These are phyloP conservation scores for Apiosordaria backusii DNA, from an alignment of 495 filamentous ascomycete genomes.

Conservation along the genomic window DNA sequence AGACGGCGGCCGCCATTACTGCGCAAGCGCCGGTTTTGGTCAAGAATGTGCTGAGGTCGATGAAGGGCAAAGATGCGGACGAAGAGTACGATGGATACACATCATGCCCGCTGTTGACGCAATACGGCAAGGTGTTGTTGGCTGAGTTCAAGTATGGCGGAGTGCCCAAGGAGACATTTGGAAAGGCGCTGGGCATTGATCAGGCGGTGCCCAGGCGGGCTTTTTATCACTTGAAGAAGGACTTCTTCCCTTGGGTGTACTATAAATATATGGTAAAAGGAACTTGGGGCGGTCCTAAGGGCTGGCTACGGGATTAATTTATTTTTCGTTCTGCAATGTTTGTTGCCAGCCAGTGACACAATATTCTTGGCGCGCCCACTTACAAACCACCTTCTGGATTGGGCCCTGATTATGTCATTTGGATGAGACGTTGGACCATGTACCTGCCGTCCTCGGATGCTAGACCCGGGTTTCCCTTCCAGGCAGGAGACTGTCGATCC, in stretches of 20 bases:
- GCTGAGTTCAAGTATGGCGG: constrained; percentile 74
- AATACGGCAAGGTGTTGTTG: constrained; percentile 64
- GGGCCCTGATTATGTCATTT: background rate
- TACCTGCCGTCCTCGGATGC: constrained; percentile 18
- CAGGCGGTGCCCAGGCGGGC: constrained; percentile 52
- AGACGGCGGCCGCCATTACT: constrained; percentile 65
- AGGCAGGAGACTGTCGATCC: constrained; percentile 11
- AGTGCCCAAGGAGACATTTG: constrained; percentile 66
- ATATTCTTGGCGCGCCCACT: constrained; percentile 15
- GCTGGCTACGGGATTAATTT: constrained; percentile 31
- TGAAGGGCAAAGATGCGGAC: constrained; percentile 54
- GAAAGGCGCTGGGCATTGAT: constrained; percentile 52
- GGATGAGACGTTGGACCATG: constrained; percentile 8
- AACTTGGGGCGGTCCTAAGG: constrained; percentile 60
- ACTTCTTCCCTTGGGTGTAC: constrained; percentile 70
- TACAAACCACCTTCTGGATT: constrained; percentile 14
- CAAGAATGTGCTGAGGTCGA: constrained; percentile 48
- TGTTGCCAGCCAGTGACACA: background rate
- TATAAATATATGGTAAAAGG: constrained; percentile 57
- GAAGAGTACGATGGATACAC: constrained; percentile 64
- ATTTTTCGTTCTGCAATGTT: background rate
- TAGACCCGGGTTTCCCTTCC: constrained; percentile 13
- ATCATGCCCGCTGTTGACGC: constrained; percentile 63
- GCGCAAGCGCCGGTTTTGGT: constrained; percentile 60
- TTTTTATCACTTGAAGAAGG: constrained; percentile 67